Percentiles rank a stretch among this genome's conserved stretches.
These are phyloP conservation scores for Terfezia claveryi DNA, from an alignment of 495 filamentous ascomycete genomes.

Conservation along the genomic window DNA sequence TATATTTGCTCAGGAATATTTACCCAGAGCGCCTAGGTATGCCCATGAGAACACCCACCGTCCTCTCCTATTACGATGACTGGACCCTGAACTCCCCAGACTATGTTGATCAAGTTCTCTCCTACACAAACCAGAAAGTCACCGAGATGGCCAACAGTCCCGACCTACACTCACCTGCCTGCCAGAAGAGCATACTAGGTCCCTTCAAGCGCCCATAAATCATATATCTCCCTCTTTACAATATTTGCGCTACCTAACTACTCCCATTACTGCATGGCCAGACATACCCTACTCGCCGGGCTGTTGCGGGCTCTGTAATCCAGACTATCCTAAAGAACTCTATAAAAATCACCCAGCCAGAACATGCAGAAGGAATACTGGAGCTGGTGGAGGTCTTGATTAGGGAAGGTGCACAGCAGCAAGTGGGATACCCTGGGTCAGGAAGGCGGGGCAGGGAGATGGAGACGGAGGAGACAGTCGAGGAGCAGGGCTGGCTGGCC, in stretches of 20 bases:
- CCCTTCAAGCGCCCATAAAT: slow-evolving; percentile 63
- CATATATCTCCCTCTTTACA: slow-evolving; percentile 83
- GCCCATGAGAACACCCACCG: slow-evolving; percentile 52
- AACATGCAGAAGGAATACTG: slow-evolving; percentile 72
- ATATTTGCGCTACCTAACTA: slow-evolving; percentile 79
- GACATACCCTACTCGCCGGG: slow-evolving; percentile 76
- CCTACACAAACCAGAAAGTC: slow-evolving; percentile 62
- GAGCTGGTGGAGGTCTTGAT: slow-evolving; percentile 76
- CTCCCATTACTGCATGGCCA: slow-evolving; percentile 75
- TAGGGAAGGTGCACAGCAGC: slow-evolving; percentile 72
- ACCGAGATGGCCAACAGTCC: slow-evolving; percentile 78
- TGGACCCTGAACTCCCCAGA: neutral
- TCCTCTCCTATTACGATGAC: neutral
- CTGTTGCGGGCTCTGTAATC: slow-evolving; percentile 72
- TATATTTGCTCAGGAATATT: slow-evolving; percentile 33
- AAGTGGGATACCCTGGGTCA: slow-evolving; percentile 59
- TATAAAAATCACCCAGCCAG: slow-evolving; percentile 48
- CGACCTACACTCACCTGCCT: slow-evolving; percentile 69
- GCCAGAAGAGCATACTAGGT: slow-evolving; percentile 71
- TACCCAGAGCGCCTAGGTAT: slow-evolving; percentile 58
- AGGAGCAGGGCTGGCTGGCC: slow-evolving; percentile 92
- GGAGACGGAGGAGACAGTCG: slow-evolving; percentile 82
- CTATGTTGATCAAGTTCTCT: neutral
- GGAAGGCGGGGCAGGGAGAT: slow-evolving; percentile 32
- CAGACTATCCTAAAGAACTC: slow-evolving; percentile 57